Base-by-base conservation (phyloP, 495 filamentous ascomycete species). In the Cercophora samala region DNA sequence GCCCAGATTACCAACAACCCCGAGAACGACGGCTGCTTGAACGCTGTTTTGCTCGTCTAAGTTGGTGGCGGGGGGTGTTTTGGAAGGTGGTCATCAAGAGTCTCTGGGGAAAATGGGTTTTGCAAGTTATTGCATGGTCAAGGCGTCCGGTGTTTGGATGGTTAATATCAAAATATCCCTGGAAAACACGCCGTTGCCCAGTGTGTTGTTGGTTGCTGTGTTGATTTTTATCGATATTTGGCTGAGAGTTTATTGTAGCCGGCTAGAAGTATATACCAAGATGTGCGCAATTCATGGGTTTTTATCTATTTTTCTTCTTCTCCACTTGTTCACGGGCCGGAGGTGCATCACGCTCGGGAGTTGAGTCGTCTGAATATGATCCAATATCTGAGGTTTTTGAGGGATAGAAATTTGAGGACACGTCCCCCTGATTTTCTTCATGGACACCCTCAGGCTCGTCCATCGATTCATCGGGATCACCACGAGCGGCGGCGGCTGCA, bases 1-100 rank as follows among this genome's bases (percentile, higher is more conserved):
- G 93, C 92, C 18, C 92, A 94, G 81, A 71, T 77, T 55, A 77
- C 75, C 19, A 78, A 93, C 76, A 92, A 91, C 69, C 86, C 84
- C 46, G 92, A 94, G 74, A 76, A 76, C 76, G 80, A 82, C 63
- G 80, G 80, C 21, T 80, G 78, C 64, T 69, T 82, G 68, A 82
- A 82, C 59, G 78, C 78, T 21, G 78, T 81, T 15, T 73, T 81
- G 8, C 71, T 81, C 11, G 78, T 81, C 22, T 81, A 72, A 77
- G 54, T 54, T 58, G 24, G n/a, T 60, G 53, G 19, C 53, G 54
- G 18, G 23, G 58, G n/a, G 51, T 56, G 24, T 58, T 56, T 64
- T 63, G 58, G 18, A 21, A 46, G 62, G 69, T 58, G 59, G 37
- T 26, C 8, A 60, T 26, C 37, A 60, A n/a, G 37, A 13, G 15